phyloP scores from a whole-genome alignment of 2,329 filamentous ascomycete species.

The Diaporthe caulivora region DNA sequence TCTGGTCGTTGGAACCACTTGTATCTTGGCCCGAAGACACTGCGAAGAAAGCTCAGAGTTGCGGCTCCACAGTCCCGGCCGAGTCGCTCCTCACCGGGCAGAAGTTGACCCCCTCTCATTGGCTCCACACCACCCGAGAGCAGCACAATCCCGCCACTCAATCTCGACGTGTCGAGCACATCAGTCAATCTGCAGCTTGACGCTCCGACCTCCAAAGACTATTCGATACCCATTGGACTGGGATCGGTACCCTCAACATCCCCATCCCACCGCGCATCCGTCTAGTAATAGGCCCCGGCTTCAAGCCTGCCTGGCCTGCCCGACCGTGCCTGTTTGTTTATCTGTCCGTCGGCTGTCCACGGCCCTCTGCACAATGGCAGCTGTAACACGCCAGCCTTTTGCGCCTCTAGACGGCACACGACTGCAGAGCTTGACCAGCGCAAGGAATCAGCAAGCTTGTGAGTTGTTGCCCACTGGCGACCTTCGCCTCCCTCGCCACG shows the following conservation, averaged over 20 bases:
- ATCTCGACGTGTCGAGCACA: constrained; percentile 32
- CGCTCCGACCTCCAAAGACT: constrained; percentile 33
- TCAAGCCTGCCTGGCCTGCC: constrained; percentile 14
- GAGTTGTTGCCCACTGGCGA: constrained; percentile 50
- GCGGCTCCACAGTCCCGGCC: constrained; percentile 38
- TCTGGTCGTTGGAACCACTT: not conserved
- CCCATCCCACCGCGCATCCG: constrained; percentile 29
- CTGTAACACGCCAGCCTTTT: constrained; percentile 77
- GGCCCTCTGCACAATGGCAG: constrained; percentile 59
- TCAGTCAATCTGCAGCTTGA: constrained; percentile 34
- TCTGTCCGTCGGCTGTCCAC: constrained; percentile 8
- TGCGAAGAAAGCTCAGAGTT: constrained; percentile 1
- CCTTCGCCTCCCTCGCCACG: not conserved
- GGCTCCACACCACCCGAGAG: constrained; percentile 33
- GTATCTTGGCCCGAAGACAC: not conserved
- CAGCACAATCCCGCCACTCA: constrained; percentile 30
- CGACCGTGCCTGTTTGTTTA: constrained; percentile 37
- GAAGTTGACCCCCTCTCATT: constrained; percentile 35
- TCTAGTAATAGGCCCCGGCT: not conserved
- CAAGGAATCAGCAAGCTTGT: constrained; percentile 85
- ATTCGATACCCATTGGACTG: constrained; percentile 34
- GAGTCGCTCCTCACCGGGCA: constrained; percentile 31
- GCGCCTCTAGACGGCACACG: constrained; percentile 78
- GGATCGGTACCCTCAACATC: not conserved
- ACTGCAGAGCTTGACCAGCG: constrained; percentile 77